Base-by-base conservation (phyloP, 1,284 basidiomycete genomes). In the Xerocomus minutiporus region DNA sequence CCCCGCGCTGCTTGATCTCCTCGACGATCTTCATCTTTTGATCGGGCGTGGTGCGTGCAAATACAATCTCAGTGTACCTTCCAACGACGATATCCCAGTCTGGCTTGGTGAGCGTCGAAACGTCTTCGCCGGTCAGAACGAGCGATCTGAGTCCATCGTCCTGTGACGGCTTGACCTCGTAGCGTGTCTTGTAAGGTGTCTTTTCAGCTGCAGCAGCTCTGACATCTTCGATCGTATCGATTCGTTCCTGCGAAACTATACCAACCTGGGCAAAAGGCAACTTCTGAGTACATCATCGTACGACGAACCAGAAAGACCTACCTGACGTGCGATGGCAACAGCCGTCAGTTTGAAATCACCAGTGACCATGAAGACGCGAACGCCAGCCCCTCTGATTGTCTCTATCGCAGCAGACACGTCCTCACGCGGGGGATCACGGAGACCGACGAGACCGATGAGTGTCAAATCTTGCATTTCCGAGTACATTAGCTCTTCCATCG, bases 11-110 rank as follows among this genome's bases (percentile, higher is more conserved):
- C 57, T 82, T 78, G 57, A 82, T 73, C 58, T 78, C 74, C 59
- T 78, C 79, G 55, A 83, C 80, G 51, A 82, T 84, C 46, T 70
- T 70, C 56, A 82, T 74, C 63, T 83, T 86, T 61, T 80, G 78
- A 57, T 83, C 80, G 0, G 82, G 82, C 2, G 79, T 80, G 1
- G 80, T 83, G n/a, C 82, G 73, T 2, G 81, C 78, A 57, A 84
- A 84, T 28, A 81, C 81, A 35, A 84, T 72, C 60, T 84, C 82
- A 13, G 70, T 67, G 62, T 80, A 83, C 42, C 69, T 63, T 49
- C 75, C 76, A 8, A 76, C 71, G 54, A 69, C 57, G 8, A 69
- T 62, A 46, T 80, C 72, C 81, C 81, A 83, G 53, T 81, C 76
- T 3, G 54, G 20, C 8, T 75, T 63, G n/a, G 68, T 70, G 35